phyloP scores from a whole-genome alignment of 2,329 filamentous ascomycete species.

The Teratosphaeria destructans region DNA sequence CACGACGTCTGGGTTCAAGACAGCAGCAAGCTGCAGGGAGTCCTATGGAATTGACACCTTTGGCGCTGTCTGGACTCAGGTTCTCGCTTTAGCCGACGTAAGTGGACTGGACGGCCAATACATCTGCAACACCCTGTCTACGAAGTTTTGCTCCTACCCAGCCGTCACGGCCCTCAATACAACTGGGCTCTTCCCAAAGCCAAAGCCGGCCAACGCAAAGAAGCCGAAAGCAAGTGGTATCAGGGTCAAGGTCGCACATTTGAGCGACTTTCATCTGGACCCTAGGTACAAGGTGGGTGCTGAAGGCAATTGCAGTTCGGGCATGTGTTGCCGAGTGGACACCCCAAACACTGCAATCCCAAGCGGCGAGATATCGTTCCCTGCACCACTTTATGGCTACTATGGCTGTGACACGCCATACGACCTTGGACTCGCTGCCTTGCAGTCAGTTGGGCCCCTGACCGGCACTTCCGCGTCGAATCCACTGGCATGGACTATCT shows the following conservation, averaged over 20 bases:
- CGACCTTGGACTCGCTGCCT: slow-evolving; percentile 44
- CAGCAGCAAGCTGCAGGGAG: slow-evolving; percentile 38
- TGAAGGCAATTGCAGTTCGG: slow-evolving; percentile 44
- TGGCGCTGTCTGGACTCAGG: slow-evolving; percentile 48
- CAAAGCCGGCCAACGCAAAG: slow-evolving; percentile 23
- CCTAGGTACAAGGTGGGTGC: slow-evolving; percentile 43
- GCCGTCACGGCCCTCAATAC: slow-evolving; percentile 35
- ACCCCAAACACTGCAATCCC: slow-evolving; percentile 28
- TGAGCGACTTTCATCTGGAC: slow-evolving; percentile 47
- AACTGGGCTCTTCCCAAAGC: slow-evolving; percentile 31
- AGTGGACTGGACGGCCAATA: slow-evolving; percentile 46
- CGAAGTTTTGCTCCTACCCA: slow-evolving; percentile 39
- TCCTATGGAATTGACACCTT: slow-evolving; percentile 39
- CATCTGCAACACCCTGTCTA: slow-evolving; percentile 40
- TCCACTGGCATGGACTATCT: slow-evolving; percentile 44
- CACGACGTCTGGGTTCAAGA: slow-evolving; percentile 36
- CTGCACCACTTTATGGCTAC: slow-evolving; percentile 45
- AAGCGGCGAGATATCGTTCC: slow-evolving; percentile 23
- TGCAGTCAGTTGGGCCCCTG: slow-evolving; percentile 46
- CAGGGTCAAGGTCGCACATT: slow-evolving; percentile 45
- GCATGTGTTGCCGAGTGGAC: slow-evolving; percentile 43
- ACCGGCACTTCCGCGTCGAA: slow-evolving; percentile 37
- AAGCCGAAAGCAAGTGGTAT: slow-evolving; percentile 41
- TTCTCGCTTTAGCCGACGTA: slow-evolving; percentile 44
- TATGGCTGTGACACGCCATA: slow-evolving; percentile 50